A percentile compares a stretch with the other conserved stretches of the same genome.
Evolutionary conservation across 768 basidiomycete genomes (phyloP).

Genomic region (Kwoniella sp.): DNA sequence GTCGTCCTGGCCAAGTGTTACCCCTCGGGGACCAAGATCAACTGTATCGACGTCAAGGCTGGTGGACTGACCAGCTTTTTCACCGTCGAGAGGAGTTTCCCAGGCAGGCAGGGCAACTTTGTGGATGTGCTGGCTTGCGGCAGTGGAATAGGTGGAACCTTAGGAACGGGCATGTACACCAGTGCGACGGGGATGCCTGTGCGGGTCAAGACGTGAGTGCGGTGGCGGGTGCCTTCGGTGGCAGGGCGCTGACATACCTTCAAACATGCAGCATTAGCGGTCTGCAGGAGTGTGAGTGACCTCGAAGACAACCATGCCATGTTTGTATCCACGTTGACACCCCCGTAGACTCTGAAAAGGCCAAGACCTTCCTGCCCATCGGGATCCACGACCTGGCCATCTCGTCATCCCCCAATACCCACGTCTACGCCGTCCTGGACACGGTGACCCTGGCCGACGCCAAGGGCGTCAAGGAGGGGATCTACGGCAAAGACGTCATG

Average conservation of each 20-base stretch:
- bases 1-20: constrained; percentile 65
- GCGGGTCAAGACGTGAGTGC: constrained; percentile 60
- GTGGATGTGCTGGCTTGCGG: constrained; percentile 70
- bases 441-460: constrained; percentile 55
- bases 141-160: constrained; percentile 69
- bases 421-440: constrained; percentile 69
- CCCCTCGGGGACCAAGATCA: constrained; percentile 56
- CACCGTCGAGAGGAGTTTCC: constrained; percentile 59
- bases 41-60: constrained; percentile 64
- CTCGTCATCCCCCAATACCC: constrained; percentile 57
- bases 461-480: constrained; percentile 37
- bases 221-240: not conserved
- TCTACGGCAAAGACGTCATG: constrained; percentile 50
- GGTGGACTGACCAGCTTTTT: constrained; percentile 64
- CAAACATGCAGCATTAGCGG: constrained; percentile 59
- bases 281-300: constrained; percentile 70
- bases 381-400: constrained; percentile 62
- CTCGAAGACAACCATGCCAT: constrained; percentile 6
- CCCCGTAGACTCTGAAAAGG: constrained; percentile 62
- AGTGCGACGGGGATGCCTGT: constrained; percentile 67
- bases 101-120: constrained; percentile 38
- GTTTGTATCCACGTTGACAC: too few relatives aligned
- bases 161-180: constrained; percentile 58
- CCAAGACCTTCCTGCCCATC: constrained; percentile 62
- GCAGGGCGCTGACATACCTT: not conserved